Percentiles rank a stretch among this genome's conserved stretches.
Conservation (phyloP, 352 stramenopile genomes). For the Peronospora destructor region DNA sequence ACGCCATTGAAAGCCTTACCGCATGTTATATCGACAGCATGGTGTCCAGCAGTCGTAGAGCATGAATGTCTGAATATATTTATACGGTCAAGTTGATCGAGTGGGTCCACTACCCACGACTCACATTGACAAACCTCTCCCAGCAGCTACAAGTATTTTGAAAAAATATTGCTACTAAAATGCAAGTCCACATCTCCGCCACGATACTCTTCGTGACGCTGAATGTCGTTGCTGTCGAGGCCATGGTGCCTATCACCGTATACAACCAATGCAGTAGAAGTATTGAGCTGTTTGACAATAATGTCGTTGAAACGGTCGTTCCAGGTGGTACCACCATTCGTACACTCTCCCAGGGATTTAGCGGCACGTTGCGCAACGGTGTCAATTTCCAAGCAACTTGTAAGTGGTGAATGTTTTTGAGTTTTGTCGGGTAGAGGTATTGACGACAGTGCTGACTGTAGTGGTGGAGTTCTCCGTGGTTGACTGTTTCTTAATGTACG, state of each 20-base stretch:
- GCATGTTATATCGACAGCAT: too few relatives aligned
- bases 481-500: conserved; percentile 33
- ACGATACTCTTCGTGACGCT: not conserved
- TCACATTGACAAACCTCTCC: too few relatives aligned
- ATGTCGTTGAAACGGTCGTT: conserved; percentile 31
- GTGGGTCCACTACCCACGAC: too few relatives aligned
- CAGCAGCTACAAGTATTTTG: too few relatives aligned
- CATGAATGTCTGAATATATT: too few relatives aligned
- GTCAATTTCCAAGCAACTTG: conserved; percentile 34
- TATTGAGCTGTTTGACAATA: conserved; percentile 59
- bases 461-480: conserved; percentile 41
- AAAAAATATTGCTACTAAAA: too few relatives aligned
- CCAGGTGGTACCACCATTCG: conserved; percentile 29
- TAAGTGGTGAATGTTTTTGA: conserved; percentile 7
- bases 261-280: conserved; percentile 42
- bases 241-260: conserved; percentile 38
- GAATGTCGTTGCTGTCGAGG: conserved; percentile 2
- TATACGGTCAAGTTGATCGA: too few relatives aligned
- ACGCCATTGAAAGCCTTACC: too few relatives aligned
- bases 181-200: too few relatives aligned
- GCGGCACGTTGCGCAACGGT: conserved; percentile 61
- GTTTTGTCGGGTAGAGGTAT: not conserved
- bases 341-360: conserved; percentile 35
- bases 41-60: too few relatives aligned
- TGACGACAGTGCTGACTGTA: conserved; percentile 8